Evolutionary conservation across 1,139 yeast genomes (phyloP).

Genomic region (Pneumocystis murina): DNA sequence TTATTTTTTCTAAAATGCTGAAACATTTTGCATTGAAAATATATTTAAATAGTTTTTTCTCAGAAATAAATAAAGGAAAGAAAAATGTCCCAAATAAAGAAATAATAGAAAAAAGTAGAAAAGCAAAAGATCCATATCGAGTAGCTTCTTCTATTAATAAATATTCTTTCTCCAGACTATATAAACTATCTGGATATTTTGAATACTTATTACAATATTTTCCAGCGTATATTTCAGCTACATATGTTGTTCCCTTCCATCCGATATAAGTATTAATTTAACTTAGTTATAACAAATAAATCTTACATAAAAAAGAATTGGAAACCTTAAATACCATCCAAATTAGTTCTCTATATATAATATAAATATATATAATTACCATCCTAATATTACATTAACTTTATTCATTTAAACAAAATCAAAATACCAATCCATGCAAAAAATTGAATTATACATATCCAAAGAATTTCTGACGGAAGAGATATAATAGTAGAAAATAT

Average conservation of each 20-base stretch:
- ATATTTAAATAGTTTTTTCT: constrained; percentile 5
- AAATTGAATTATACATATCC: constrained; percentile 33
- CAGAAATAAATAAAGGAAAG: constrained; percentile 26
- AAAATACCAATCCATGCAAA: constrained; percentile 38
- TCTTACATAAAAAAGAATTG: background rate
- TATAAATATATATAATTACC: background rate
- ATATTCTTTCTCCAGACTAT: constrained; percentile 22
- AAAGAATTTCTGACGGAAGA: constrained; percentile 31
- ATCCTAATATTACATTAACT: background rate
- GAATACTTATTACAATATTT: constrained; percentile 18
- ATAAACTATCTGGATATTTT: constrained; percentile 17
- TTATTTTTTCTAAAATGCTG: constrained; percentile 17
- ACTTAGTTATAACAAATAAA: constrained; percentile 35
- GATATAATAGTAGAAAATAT: constrained; percentile 28
- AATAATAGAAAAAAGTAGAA: constrained; percentile 30
- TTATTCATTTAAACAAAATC: constrained; percentile 12
- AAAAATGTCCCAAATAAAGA: constrained; percentile 29
- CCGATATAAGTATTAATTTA: constrained; percentile 40
- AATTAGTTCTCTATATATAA: constrained; percentile 19
- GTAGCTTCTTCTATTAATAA: constrained; percentile 25
- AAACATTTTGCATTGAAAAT: background rate
- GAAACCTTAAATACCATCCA: constrained; percentile 2
- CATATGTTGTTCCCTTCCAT: constrained; percentile 23
- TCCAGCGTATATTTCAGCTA: constrained; percentile 31
- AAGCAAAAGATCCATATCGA: constrained; percentile 32